These are phyloP conservation scores for Mortierella sp. DNA, from an alignment of 371 early-diverging fungal species.

Conservation along the genomic window DNA sequence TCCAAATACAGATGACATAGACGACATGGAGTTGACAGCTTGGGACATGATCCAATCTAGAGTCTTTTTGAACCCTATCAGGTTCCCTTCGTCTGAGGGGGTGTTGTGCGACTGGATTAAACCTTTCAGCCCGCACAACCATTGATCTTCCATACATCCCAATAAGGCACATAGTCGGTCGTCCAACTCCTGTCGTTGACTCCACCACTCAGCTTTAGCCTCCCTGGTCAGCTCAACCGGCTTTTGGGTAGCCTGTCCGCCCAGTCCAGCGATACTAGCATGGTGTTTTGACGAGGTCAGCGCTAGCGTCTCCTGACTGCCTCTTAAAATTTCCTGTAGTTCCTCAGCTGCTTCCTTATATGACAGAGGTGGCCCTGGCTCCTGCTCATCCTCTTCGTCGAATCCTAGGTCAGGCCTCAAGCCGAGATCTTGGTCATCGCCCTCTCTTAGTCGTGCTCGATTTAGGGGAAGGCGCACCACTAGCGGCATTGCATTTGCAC, in stretches of 20 bases:
- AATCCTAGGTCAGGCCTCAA: constrained; percentile 17
- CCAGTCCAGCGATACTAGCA: not conserved
- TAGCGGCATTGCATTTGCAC: constrained; percentile 63
- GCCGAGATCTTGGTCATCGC: constrained; percentile 50
- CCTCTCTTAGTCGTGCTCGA: constrained; percentile 64
- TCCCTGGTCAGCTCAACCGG: constrained; percentile 59
- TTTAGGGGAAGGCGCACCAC: constrained; percentile 81
- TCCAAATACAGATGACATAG: not conserved
- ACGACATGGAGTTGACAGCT: constrained; percentile 27
- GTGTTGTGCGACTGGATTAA: constrained; percentile 49
- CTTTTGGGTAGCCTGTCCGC: not conserved
- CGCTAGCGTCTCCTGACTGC: constrained; percentile 64
- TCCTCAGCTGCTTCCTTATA: constrained; percentile 61
- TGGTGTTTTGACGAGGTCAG: constrained; percentile 19
- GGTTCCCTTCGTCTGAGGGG: constrained; percentile 21
- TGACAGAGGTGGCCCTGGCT: constrained; percentile 12
- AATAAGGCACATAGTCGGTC: constrained; percentile 71
- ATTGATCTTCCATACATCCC: constrained; percentile 72
- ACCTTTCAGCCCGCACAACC: constrained; percentile 88
- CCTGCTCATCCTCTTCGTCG: not conserved
- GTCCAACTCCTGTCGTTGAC: constrained; percentile 75
- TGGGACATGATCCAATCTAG: constrained; percentile 42
- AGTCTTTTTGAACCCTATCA: constrained; percentile 33
- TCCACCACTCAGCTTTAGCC: constrained; percentile 87
- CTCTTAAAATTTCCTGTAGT: constrained; percentile 68